Conservation (phyloP, 768 basidiomycete species). For the Artomyces pyxidatus region DNA sequence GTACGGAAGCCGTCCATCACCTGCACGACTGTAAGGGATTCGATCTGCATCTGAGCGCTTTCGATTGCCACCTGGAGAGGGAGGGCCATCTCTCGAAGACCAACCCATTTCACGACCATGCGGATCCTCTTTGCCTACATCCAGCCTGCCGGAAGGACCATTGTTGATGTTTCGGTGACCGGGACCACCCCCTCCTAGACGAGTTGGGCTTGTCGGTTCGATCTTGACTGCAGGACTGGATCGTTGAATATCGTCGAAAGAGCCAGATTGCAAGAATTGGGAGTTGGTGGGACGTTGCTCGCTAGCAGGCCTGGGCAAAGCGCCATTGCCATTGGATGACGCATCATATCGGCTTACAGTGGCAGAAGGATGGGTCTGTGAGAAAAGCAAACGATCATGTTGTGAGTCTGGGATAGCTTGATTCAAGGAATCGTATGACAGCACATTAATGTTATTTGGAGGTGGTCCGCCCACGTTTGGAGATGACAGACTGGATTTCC, state of each 20-base stretch:
- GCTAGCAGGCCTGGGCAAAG: background rate
- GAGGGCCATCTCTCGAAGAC: background rate
- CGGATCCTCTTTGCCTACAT: background rate
- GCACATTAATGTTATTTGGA: background rate
- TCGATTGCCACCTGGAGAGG: background rate
- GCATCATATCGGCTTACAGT: background rate
- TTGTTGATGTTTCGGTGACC: background rate
- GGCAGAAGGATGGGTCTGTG: background rate
- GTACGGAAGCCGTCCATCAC: conserved; percentile 19
- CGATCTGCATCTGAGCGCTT: background rate
- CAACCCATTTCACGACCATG: background rate
- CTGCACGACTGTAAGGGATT: background rate
- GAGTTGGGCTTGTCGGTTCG: background rate
- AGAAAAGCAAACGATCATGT: background rate
- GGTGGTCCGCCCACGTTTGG: background rate
- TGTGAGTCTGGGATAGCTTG: no score
- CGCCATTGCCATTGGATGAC: background rate
- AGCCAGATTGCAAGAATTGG: background rate
- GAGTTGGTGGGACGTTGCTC: background rate
- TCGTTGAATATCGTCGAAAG: conserved; percentile 16
- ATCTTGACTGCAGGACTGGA: background rate
- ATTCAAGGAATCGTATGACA: background rate
- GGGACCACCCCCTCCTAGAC: background rate
- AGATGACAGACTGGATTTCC: background rate
- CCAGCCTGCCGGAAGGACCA: background rate